phyloP scores from a whole-genome alignment of 768 basidiomycete species.

The Tulasnella sp. region DNA sequence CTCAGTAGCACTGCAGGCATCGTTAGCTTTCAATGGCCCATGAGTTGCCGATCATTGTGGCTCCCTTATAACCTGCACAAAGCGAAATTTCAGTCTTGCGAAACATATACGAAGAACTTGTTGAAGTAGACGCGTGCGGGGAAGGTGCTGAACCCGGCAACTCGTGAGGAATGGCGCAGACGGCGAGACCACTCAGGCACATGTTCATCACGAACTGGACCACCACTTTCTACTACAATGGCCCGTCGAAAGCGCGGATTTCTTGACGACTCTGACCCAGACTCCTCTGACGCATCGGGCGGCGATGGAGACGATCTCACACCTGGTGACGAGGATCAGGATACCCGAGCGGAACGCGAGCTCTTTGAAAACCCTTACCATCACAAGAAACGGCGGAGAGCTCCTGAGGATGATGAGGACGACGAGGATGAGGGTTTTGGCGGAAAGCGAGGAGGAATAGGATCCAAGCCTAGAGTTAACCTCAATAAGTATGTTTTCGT shows the following conservation, averaged over 20 bases:
- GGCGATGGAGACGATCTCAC: slow-evolving; percentile 37
- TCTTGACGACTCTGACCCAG: slow-evolving; percentile 60
- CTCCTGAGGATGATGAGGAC: slow-evolving; percentile 59
- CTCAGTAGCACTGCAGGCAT: too few relatives aligned
- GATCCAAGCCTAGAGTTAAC: slow-evolving; percentile 36
- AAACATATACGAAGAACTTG: too few relatives aligned
- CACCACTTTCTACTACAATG: too few relatives aligned
- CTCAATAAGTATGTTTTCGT: slow-evolving; percentile 43
- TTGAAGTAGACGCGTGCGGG: too few relatives aligned
- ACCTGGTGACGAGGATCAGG: slow-evolving; percentile 39
- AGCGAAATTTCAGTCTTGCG: too few relatives aligned
- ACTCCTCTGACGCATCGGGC: slow-evolving; percentile 47
- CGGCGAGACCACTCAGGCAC: too few relatives aligned
- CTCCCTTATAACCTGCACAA: too few relatives aligned
- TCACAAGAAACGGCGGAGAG: slow-evolving; percentile 51
- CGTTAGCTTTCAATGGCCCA: too few relatives aligned
- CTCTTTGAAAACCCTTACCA: slow-evolving; percentile 70
- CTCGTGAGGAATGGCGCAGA: too few relatives aligned
- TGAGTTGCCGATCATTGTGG: too few relatives aligned
- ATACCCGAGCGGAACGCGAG: slow-evolving; percentile 58
- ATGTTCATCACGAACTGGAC: too few relatives aligned
- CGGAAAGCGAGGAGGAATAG: slow-evolving; percentile 22
- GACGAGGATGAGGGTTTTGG: slow-evolving; percentile 41
- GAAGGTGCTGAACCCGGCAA: too few relatives aligned
- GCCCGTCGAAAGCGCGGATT: slow-evolving; percentile 64